These are phyloP conservation scores for Aspergillus sclerotialis DNA, from an alignment of 2,329 filamentous ascomycete genomes.

Conservation along the genomic window DNA sequence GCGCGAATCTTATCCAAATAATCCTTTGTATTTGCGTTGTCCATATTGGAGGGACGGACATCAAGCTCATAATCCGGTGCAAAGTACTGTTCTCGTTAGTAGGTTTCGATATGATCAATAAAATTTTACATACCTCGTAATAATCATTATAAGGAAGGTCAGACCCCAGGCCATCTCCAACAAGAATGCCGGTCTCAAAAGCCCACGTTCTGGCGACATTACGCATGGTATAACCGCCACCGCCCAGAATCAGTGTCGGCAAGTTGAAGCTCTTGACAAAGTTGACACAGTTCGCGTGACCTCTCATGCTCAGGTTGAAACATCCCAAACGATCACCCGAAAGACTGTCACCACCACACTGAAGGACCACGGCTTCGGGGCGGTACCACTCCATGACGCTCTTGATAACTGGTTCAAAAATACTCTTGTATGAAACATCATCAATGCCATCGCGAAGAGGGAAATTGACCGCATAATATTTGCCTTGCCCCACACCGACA, in stretches of 20 bases:
- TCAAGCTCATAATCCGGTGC: slow-evolving; percentile 64
- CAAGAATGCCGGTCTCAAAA: slow-evolving; percentile 69
- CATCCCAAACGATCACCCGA: slow-evolving; percentile 62
- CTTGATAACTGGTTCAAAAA: slow-evolving; percentile 62
- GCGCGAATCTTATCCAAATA: slow-evolving; percentile 62
- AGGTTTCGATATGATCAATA: slow-evolving; percentile 1
- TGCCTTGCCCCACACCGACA: slow-evolving; percentile 60
- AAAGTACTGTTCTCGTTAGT: slow-evolving; percentile 50
- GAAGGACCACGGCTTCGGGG: slow-evolving; percentile 60
- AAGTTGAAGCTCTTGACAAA: slow-evolving; percentile 62
- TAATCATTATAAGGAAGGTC: slow-evolving; percentile 96
- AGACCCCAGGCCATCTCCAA: slow-evolving; percentile 71
- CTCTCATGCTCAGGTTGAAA: slow-evolving; percentile 65
- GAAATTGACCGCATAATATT: slow-evolving; percentile 64
- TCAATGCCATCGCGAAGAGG: slow-evolving; percentile 63
- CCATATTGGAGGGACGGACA: slow-evolving; percentile 65
- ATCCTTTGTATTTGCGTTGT: slow-evolving; percentile 62
- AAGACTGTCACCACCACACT: slow-evolving; percentile 62
- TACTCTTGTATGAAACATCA: slow-evolving; percentile 59
- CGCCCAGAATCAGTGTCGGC: slow-evolving; percentile 59
- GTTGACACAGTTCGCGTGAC: slow-evolving; percentile 63
- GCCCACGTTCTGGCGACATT: slow-evolving; percentile 57
- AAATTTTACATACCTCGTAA: slow-evolving; percentile 55
- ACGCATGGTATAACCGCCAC: slow-evolving; percentile 64
- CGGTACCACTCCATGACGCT: slow-evolving; percentile 64